These are phyloP conservation scores for Eimeria necatrix DNA, from an alignment of 169 alveolate species.

Conservation along the genomic window DNA sequence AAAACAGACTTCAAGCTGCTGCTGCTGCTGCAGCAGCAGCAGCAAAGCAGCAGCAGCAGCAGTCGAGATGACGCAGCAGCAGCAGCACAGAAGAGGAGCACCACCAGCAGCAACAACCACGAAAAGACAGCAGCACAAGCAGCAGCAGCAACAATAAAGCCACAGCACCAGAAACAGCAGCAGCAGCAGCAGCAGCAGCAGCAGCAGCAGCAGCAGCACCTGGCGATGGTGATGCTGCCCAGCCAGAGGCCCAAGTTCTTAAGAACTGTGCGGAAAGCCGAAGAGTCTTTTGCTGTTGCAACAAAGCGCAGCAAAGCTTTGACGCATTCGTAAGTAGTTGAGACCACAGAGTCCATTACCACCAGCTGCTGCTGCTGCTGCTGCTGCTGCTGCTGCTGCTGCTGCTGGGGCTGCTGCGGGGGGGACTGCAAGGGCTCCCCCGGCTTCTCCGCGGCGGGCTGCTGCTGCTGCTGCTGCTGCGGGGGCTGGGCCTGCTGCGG, in stretches of 20 bases:
- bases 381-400: constrained; percentile 58
- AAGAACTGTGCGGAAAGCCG: constrained; percentile 91
- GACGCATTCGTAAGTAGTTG: constrained; percentile 92
- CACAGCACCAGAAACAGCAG: neutral
- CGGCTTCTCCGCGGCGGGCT: neutral
- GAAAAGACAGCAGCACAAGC: too few relatives aligned
- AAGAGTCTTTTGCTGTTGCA: constrained; percentile 89
- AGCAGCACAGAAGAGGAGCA: too few relatives aligned
- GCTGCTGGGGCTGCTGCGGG: neutral
- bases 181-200: constrained; percentile 47
- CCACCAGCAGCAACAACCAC: too few relatives aligned
- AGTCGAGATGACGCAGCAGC: too few relatives aligned
- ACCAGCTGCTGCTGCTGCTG: constrained; percentile 80
- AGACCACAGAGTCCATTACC: constrained; percentile 85
- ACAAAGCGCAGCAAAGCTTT: constrained; percentile 88
- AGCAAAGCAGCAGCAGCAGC: too few relatives aligned
- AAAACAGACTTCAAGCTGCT: too few relatives aligned
- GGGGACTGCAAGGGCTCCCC: neutral
- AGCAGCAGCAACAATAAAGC: too few relatives aligned
- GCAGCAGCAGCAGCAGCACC: constrained; percentile 36
- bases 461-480: constrained; percentile 25
- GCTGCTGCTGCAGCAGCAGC: too few relatives aligned
- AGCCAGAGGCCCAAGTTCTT: constrained; percentile 95
- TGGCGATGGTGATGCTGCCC: constrained; percentile 92
- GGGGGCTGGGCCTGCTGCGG: constrained; percentile 1